These are phyloP conservation scores for Termitomyces sp. DNA, from an alignment of 768 basidiomycete genomes.

Conservation along the genomic window DNA sequence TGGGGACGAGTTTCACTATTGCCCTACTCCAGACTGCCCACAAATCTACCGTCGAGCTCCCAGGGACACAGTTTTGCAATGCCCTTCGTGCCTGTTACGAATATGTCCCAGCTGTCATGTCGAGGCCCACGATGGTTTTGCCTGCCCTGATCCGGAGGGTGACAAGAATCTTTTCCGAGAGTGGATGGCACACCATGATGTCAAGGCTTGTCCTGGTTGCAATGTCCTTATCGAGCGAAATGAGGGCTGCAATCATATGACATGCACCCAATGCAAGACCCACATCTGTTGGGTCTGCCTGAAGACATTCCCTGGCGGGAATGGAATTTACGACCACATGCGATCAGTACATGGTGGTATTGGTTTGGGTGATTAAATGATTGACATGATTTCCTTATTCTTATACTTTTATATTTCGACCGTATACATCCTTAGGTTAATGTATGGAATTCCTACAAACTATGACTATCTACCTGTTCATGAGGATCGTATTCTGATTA, in stretches of 20 bases:
- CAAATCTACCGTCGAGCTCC: slow-evolving; percentile 63
- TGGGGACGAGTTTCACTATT: slow-evolving; percentile 62
- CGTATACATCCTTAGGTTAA: background rate
- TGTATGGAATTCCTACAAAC: no score
- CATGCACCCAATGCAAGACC: slow-evolving; percentile 66
- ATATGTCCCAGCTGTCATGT: slow-evolving; percentile 60
- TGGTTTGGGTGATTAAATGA: slow-evolving; percentile 25
- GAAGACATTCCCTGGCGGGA: slow-evolving; percentile 59
- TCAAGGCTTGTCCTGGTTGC: slow-evolving; percentile 74
- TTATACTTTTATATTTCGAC: background rate
- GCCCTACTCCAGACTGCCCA: slow-evolving; percentile 75
- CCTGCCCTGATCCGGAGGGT: slow-evolving; percentile 55
- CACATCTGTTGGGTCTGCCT: slow-evolving; percentile 83
- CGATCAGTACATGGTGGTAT: slow-evolving; percentile 59
- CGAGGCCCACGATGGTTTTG: slow-evolving; percentile 57
- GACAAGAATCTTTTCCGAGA: slow-evolving; percentile 54
- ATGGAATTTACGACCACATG: slow-evolving; percentile 82
- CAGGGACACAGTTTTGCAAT: slow-evolving; percentile 50
- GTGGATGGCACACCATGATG: slow-evolving; percentile 60
- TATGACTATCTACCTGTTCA: background rate
- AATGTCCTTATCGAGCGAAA: slow-evolving; percentile 63
- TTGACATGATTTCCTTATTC: background rate
- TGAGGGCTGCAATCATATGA: slow-evolving; percentile 82
- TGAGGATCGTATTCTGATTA: background rate
- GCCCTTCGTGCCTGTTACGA: slow-evolving; percentile 64